A percentile compares a stretch with the other conserved stretches of the same genome.
phyloP scores from a whole-genome alignment of 441 rosid species.

The Erodium moschatum region DNA sequence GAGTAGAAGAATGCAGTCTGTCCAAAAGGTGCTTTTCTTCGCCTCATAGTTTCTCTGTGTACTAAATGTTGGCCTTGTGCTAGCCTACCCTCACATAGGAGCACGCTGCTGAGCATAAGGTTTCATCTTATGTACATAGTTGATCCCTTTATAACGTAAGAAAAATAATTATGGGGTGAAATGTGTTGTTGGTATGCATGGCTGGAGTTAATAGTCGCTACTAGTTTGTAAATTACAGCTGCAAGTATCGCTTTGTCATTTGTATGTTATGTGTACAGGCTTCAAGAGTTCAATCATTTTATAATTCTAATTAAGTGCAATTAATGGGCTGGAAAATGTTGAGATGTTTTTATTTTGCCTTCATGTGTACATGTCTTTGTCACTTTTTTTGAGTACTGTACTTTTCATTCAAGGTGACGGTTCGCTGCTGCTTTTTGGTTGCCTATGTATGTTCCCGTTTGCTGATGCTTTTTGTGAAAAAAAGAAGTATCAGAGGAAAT shows the following conservation, averaged over 20 bases:
- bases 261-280: not conserved
- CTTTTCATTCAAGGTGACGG: not conserved
- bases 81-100: not conserved
- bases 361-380: not conserved
- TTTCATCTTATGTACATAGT: not conserved
- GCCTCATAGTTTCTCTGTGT: not conserved
- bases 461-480: not conserved
- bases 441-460: not conserved
- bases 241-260: not conserved
- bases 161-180: not conserved
- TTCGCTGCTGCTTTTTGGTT: not conserved
- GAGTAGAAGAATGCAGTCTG: not conserved
- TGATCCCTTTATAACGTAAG: not conserved
- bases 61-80: not conserved
- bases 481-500: not conserved
- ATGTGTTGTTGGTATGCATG: not conserved
- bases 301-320: not conserved
- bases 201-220: not conserved
- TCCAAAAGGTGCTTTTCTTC: not conserved
- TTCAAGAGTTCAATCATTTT: not conserved
- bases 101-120: not conserved
- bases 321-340: not conserved
- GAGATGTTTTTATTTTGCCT: not conserved
- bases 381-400: not conserved
- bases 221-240: not conserved